Conservation (phyloP, 2,329 filamentous ascomycete species). For the Fusarium newnesense region DNA sequence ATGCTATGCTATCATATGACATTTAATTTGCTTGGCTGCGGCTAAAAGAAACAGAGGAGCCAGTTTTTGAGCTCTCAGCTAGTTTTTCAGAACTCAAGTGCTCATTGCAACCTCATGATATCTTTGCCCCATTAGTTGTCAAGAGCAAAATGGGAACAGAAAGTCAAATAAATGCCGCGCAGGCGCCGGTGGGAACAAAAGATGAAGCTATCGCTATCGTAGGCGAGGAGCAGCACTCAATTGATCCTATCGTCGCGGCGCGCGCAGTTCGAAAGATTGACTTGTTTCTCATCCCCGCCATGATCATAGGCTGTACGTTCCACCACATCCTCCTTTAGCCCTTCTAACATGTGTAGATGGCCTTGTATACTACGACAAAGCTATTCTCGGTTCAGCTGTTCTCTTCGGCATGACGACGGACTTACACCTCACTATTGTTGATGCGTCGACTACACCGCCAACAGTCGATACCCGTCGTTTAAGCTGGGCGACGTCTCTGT, state of each 20-base stretch:
- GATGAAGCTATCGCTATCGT: slow-evolving; percentile 63
- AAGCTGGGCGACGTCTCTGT: slow-evolving; percentile 81
- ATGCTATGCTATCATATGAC: slow-evolving; percentile 25
- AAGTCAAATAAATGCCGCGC: slow-evolving; percentile 5
- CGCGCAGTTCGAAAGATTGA: slow-evolving; percentile 75
- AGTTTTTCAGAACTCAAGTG: neutral
- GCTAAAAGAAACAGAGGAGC: neutral
- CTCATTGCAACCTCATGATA: slow-evolving; percentile 6
- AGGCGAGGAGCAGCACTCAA: slow-evolving; percentile 62
- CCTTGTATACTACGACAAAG: slow-evolving; percentile 63
- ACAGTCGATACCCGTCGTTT: slow-evolving; percentile 73
- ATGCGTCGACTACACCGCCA: slow-evolving; percentile 57
- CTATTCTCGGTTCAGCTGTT: slow-evolving; percentile 77
- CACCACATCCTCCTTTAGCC: accelerated
- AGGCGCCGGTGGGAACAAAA: slow-evolving; percentile 30
- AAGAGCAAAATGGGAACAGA: slow-evolving; percentile 19
- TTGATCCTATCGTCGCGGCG: slow-evolving; percentile 65
- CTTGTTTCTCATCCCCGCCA: slow-evolving; percentile 72
- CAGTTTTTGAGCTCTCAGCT: neutral
- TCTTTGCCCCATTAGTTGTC: neutral
- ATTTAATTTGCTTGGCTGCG: slow-evolving; percentile 6
- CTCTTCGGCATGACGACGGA: slow-evolving; percentile 82
- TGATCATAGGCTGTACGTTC: slow-evolving; percentile 63
- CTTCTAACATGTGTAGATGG: slow-evolving; percentile 49
- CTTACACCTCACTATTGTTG: slow-evolving; percentile 66